These are phyloP conservation scores for Podila clonocystis DNA, from an alignment of 192 early-diverging fungal genomes.

Conservation along the genomic window DNA sequence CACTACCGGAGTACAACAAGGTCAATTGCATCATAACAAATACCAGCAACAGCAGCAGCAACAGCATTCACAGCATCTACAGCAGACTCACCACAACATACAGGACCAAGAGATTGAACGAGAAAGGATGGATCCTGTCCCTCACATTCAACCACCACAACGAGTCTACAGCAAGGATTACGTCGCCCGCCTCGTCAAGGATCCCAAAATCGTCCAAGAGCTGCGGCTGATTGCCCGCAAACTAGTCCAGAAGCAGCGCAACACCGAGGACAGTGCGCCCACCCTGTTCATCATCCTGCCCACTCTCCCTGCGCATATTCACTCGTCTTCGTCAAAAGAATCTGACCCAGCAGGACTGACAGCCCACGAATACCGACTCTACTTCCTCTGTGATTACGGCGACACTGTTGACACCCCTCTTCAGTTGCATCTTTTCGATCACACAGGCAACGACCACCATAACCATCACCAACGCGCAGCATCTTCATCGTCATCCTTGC, in stretches of 20 bases:
- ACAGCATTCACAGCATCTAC: neutral
- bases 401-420: neutral
- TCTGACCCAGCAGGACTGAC: neutral
- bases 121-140: too few relatives aligned
- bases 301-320: neutral
- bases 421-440: conserved; percentile 20
- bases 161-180: neutral
- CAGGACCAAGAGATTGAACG: too few relatives aligned
- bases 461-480: neutral
- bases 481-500: neutral
- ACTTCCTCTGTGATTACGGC: conserved; percentile 39
- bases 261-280: neutral
- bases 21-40: neutral
- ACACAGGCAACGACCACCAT: neutral
- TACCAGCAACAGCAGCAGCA: neutral
- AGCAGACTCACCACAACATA: neutral
- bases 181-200: conserved; percentile 4
- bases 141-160: neutral
- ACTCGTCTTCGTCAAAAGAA: neutral
- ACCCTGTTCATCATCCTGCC: conserved; percentile 40
- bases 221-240: conserved; percentile 11
- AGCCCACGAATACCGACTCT: conserved; percentile 10
- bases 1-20: neutral
- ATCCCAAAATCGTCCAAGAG: conserved; percentile 12
- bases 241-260: conserved; percentile 12